These are phyloP conservation scores for Diddensiella caesifluorescens DNA, from an alignment of 805 yeast genomes.

Conservation along the genomic window DNA sequence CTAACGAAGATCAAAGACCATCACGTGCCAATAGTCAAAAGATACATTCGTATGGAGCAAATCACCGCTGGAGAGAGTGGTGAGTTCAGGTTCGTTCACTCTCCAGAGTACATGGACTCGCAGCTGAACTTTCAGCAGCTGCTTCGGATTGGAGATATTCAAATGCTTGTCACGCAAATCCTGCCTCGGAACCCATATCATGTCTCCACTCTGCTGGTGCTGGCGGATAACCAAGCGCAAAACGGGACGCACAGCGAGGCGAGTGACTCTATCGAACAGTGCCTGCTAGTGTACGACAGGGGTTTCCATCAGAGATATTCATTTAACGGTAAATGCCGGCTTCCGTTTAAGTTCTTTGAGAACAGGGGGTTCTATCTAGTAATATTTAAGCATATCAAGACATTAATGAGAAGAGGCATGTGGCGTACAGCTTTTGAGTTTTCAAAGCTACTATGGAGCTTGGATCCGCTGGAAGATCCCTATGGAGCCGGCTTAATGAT, in stretches of 20 bases:
- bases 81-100: conserved; percentile 44
- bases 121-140: conserved; percentile 49
- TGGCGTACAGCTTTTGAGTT: conserved; percentile 71
- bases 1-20: conserved; percentile 73
- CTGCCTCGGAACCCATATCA: conserved; percentile 63
- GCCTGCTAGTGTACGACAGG: conserved; percentile 74
- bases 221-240: conserved; percentile 64
- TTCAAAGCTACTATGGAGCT: conserved; percentile 61
- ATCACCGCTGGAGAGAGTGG: conserved; percentile 22
- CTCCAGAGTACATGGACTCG: conserved; percentile 37
- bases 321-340: conserved; percentile 52
- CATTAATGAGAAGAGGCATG: conserved; percentile 71
- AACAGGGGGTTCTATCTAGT: conserved; percentile 75
- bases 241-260: conserved; percentile 70
- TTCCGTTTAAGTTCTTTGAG: conserved; percentile 69
- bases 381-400: conserved; percentile 63
- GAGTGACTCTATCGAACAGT: conserved; percentile 69
- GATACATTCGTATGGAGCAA: conserved; percentile 58
- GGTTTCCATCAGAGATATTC: conserved; percentile 56
- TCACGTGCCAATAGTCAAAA: conserved; percentile 67
- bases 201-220: conserved; percentile 71
- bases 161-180: conserved; percentile 51
- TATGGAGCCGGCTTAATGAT: conserved; percentile 77
- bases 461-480: conserved; percentile 78
- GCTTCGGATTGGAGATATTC: conserved; percentile 70